A percentile compares a stretch with the other conserved stretches of the same genome.
phyloP scores from a whole-genome alignment of 805 yeast species.

The Pichia gijzeniarum region DNA sequence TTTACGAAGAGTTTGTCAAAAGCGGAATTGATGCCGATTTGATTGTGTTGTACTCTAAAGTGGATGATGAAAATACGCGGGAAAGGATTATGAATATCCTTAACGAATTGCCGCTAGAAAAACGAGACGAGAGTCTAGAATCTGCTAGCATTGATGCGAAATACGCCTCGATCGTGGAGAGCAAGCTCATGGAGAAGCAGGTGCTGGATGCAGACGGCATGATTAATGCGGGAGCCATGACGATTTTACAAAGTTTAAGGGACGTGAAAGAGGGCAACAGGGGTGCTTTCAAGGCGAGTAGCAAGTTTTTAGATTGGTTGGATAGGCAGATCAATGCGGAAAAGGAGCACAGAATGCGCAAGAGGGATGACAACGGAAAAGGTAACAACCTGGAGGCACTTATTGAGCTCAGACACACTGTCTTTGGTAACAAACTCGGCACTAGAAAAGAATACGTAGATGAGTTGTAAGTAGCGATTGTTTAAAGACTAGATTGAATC shows the following conservation, averaged over 20 bases:
- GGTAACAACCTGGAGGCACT: conserved; percentile 25
- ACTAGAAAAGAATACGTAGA: conserved; percentile 46
- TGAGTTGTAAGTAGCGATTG: conserved; percentile 5
- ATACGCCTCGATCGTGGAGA: conserved; percentile 30
- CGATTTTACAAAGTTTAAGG: conserved; percentile 35
- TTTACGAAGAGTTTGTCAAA: conserved; percentile 22
- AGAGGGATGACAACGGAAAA: conserved; percentile 3
- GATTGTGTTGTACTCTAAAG: conserved; percentile 19
- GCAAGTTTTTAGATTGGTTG: conserved; percentile 60
- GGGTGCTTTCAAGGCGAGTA: conserved; percentile 29
- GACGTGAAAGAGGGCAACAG: conserved; percentile 27
- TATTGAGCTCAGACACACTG: conserved; percentile 43
- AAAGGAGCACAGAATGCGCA: conserved; percentile 16
- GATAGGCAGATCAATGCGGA: background rate
- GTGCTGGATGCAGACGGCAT: no score
- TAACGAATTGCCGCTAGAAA: conserved; percentile 32
- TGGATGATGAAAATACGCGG: conserved; percentile 24
- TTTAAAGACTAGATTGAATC: no score
- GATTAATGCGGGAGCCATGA: conserved; percentile 35
- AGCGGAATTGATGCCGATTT: conserved; percentile 21
- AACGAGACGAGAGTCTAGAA: conserved; percentile 15
- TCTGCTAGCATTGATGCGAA: conserved; percentile 21
- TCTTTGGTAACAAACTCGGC: conserved; percentile 76
- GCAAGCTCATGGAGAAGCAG: no score
- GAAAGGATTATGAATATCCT: conserved; percentile 40